These are phyloP conservation scores for Porpolomopsis calyptriformis DNA, from an alignment of 768 basidiomycete genomes.

Conservation along the genomic window DNA sequence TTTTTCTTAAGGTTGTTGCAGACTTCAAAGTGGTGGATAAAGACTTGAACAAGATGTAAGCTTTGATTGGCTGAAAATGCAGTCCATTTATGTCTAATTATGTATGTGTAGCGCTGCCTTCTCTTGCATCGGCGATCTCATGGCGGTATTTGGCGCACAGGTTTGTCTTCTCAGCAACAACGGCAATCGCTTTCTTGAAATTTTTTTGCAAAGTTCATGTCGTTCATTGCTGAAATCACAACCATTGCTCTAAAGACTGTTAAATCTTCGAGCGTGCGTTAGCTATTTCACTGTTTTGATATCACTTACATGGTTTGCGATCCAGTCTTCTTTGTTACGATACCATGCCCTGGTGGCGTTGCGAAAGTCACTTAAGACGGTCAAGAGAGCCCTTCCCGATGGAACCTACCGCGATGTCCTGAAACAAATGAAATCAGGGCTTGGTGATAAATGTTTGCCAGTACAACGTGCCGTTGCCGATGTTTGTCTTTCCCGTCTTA, in stretches of 20 bases:
- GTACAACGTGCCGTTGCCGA: conserved; percentile 79
- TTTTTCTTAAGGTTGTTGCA: conserved; percentile 60
- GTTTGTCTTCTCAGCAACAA: conserved; percentile 29
- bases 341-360: conserved; percentile 71
- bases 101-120: conserved; percentile 56
- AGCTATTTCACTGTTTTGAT: not conserved
- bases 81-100: conserved; percentile 6
- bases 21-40: conserved; percentile 61
- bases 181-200: not conserved
- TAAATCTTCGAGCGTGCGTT: conserved; percentile 61
- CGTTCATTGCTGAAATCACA: conserved; percentile 81
- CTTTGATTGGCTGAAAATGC: conserved; percentile 1
- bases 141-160: conserved; percentile 75
- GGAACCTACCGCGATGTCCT: conserved; percentile 66
- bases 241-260: conserved; percentile 54
- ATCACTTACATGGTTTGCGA: conserved; percentile 7
- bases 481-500: conserved; percentile 35
- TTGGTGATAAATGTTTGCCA: conserved; percentile 75
- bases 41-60: conserved; percentile 60
- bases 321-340: conserved; percentile 69
- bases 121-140: conserved; percentile 81
- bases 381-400: conserved; percentile 79
- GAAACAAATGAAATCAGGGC: conserved; percentile 66
- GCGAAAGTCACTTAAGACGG: conserved; percentile 67
- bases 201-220: conserved; percentile 65